Evolutionary conservation across 805 yeast genomes (phyloP), one percentile per base, ranked within the genome.

Genomic region (Alloascoidea hylecoeti): DNA sequence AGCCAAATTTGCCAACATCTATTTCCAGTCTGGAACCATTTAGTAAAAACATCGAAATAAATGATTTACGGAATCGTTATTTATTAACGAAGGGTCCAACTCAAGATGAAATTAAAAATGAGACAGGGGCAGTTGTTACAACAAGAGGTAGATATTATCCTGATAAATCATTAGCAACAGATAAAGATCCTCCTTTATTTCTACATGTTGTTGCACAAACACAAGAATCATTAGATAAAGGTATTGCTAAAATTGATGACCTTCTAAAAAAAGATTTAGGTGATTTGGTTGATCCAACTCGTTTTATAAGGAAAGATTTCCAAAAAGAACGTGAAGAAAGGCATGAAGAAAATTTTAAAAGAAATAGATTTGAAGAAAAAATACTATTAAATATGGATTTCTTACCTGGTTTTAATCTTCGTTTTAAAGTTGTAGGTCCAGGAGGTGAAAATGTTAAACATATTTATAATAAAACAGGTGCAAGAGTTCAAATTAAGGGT

Each of bases 171-270:
- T 41, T 42, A 41, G 57, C 61, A 3, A 50, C 57, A 2, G 50
- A 43, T 16, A 37, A 40, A 17, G 54, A 51, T 16, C 60, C 61
- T 5, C 49, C 58, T 6, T 36, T 56, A 16, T 50, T 49, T 36
- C 45, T 56, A 15, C 48, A 44, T 33, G 81, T 85, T 15, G 84
- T 84, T 49, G 95, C 84, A 52, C 75, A 79, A 45, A 39, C 44
- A 4, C 42, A 51, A 27, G 52, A 46, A 15, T 40, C 47, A 3
- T 40, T 56, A n/a, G 72, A 65, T 46, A 79, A 79, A 53, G 88
- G 95, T 2, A 52, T 66, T 23, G 49, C 60, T n/a, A 78, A 72
- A 35, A 92, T 82, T 14, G 64, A 73, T 9, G 92, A 81, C 32
- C 44, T 54, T 16, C 53, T 53, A 34, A 42, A 46, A 17, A 42